phyloP scores from a whole-genome alignment of 179 eudicot genomes.

The Vitellaria paradoxa region DNA sequence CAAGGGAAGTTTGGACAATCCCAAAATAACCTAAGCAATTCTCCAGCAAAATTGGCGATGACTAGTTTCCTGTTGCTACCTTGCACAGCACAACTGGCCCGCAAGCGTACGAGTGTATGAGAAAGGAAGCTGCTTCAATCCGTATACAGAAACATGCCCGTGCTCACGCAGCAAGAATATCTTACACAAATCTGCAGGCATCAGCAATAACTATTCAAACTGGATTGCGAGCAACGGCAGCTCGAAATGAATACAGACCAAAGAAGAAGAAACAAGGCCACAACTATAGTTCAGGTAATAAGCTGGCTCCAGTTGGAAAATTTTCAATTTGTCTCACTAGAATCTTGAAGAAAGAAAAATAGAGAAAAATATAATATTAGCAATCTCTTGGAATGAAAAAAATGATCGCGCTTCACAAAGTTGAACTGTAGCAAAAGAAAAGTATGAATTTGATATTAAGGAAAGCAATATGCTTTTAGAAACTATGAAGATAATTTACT shows the following conservation, averaged over 20 bases:
- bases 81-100: conserved; percentile 67
- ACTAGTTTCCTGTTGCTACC: conserved; percentile 14
- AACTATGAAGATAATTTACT: background rate
- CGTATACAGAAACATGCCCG: conserved; percentile 85
- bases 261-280: conserved; percentile 78
- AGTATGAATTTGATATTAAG: background rate
- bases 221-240: conserved; percentile 84
- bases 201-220: conserved; percentile 84
- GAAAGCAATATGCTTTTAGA: background rate
- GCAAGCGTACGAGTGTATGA: conserved; percentile 63
- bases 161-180: conserved; percentile 58
- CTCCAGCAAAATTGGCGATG: background rate
- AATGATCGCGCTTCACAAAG: background rate
- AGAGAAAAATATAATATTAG: background rate
- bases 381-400: background rate
- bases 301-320: background rate
- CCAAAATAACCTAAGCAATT: background rate
- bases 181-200: conserved; percentile 44
- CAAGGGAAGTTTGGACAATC: background rate
- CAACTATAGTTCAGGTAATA: conserved; percentile 74
- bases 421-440: background rate
- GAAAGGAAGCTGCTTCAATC: conserved; percentile 80
- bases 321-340: background rate
- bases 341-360: background rate
- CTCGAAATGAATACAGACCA: conserved; percentile 69